phyloP scores from a whole-genome alignment of 140 eudicot species.

The Ambrosia hybrid region DNA sequence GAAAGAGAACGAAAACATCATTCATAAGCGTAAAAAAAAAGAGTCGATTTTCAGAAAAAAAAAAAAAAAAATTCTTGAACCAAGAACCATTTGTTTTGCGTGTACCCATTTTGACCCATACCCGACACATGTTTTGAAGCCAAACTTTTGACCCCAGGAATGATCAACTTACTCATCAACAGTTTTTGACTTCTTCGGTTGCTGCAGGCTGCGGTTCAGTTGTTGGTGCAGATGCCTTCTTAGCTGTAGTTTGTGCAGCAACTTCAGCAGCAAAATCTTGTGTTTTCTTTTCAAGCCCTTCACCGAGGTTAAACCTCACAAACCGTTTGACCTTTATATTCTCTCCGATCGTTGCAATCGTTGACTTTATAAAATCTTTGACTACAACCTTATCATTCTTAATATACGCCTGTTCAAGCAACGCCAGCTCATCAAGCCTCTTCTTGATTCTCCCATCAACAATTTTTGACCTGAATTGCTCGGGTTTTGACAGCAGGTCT shows the following conservation, averaged over 20 bases:
- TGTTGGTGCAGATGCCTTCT: constrained; percentile 49
- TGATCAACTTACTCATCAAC: constrained; percentile 58
- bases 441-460: constrained; percentile 95
- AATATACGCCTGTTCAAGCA: constrained; percentile 93
- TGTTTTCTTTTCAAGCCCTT: constrained; percentile 87
- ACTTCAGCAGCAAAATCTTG: constrained; percentile 99
- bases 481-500: constrained; percentile 87
- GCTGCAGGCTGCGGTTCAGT: constrained; percentile 50
- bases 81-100: not conserved
- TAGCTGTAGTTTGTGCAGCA: constrained; percentile 92
- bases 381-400: constrained; percentile 86
- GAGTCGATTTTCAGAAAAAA: no score
- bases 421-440: constrained; percentile 87
- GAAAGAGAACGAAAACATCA: not conserved
- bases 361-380: constrained; percentile 83
- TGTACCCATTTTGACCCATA: constrained; percentile 1
- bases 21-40: no score
- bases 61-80: no score
- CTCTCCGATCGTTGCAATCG: constrained; percentile 85
- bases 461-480: constrained; percentile 77
- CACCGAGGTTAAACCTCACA: constrained; percentile 81
- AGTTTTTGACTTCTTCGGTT: constrained; percentile 44
- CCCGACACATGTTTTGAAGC: not conserved
- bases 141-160: not conserved
- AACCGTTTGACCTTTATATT: constrained; percentile 90